These are phyloP conservation scores for Penicillium italicum DNA, from an alignment of 2,329 filamentous ascomycete genomes.

Conservation along the genomic window DNA sequence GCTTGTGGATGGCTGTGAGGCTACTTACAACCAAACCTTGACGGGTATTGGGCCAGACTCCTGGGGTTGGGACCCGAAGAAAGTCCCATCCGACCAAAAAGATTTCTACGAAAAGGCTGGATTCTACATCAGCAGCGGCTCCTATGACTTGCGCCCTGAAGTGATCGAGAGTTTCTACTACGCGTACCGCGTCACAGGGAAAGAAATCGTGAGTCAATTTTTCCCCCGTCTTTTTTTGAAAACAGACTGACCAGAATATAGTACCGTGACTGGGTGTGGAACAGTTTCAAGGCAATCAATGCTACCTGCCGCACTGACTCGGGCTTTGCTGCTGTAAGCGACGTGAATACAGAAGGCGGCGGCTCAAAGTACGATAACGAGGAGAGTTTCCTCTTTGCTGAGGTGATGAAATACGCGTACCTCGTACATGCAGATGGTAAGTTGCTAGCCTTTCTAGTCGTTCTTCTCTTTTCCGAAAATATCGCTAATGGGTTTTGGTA, in stretches of 20 bases:
- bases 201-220: conserved; percentile 49
- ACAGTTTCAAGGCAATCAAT: conserved; percentile 68
- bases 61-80: conserved; percentile 60
- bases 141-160: conserved; percentile 73
- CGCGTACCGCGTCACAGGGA: conserved; percentile 74
- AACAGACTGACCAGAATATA: conserved; percentile 16
- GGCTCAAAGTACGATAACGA: conserved; percentile 66
- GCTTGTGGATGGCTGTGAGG: conserved; percentile 69
- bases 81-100: conserved; percentile 45
- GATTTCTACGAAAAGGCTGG: conserved; percentile 64
- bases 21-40: conserved; percentile 65
- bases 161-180: conserved; percentile 85
- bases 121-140: conserved; percentile 62
- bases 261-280: conserved; percentile 83
- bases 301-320: conserved; percentile 59
- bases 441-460: neutral
- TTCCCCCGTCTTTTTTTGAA: neutral
- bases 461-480: neutral
- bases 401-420: conserved; percentile 81
- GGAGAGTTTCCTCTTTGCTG: conserved; percentile 85
- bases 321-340: conserved; percentile 62
- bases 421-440: conserved; percentile 57
- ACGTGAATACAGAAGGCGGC: conserved; percentile 64
- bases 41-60: conserved; percentile 74
- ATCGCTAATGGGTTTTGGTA: conserved; percentile 10